Evolutionary conservation across 257 asterid species (phyloP).

Genomic region (Mentha longifolia): DNA sequence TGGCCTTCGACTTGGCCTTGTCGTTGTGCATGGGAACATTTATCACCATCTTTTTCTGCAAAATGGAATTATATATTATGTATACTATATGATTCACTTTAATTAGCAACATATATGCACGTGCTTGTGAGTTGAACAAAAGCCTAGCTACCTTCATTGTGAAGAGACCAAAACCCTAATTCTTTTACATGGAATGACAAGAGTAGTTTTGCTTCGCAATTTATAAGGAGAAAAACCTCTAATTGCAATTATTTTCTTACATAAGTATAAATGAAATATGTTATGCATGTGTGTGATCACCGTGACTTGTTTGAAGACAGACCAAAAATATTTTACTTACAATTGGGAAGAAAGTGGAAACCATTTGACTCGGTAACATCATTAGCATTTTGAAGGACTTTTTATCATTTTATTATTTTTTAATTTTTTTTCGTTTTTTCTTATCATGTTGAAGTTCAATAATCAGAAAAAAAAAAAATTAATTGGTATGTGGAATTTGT

Average conservation of each 20-base stretch:
- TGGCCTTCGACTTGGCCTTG: conserved; percentile 34
- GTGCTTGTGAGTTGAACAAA: background rate
- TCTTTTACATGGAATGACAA: background rate
- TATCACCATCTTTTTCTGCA: conserved; percentile 35
- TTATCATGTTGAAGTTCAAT: no score
- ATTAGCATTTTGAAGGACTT: no score
- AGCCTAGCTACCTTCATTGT: conserved; percentile 1
- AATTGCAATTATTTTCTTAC: background rate
- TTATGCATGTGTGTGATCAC: background rate
- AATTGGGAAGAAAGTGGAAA: background rate
- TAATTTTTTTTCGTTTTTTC: no score
- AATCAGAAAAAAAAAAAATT: no score
- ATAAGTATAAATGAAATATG: background rate
- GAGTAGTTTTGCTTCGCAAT: background rate
- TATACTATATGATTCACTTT: background rate
- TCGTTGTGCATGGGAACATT: conserved; percentile 28
- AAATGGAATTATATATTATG: no score
- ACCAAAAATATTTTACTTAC: background rate
- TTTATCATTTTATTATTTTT: no score
- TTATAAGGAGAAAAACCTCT: background rate
- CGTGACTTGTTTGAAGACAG: background rate
- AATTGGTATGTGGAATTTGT: no score
- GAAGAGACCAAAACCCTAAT: background rate
- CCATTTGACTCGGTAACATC: background rate
- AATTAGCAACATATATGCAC: no score